phyloP scores from a whole-genome alignment of 768 basidiomycete genomes.

The Wakefieldia striispora region DNA sequence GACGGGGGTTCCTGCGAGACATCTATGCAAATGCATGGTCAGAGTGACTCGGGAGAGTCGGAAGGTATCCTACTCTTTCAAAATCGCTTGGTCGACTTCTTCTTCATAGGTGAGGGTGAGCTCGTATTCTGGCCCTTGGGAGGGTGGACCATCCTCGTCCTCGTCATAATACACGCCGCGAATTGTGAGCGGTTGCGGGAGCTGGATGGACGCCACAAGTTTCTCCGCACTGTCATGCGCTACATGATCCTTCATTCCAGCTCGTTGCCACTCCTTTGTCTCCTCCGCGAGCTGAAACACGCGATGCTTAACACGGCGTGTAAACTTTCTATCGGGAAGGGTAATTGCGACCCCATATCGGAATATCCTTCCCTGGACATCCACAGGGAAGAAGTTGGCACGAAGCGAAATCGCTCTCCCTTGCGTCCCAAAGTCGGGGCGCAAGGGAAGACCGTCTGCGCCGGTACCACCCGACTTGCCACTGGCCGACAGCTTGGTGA shows the following conservation, averaged over 20 bases:
- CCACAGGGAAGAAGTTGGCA: constrained; percentile 49
- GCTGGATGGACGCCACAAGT: constrained; percentile 37
- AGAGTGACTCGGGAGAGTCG: constrained; percentile 14
- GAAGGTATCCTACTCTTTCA: constrained; percentile 21
- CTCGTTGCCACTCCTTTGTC: constrained; percentile 36
- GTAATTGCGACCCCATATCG: constrained; percentile 37
- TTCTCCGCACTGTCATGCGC: constrained; percentile 47
- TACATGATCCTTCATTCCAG: constrained; percentile 34
- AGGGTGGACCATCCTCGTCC: constrained; percentile 28
- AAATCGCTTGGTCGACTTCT: constrained; percentile 31
- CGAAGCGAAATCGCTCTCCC: constrained; percentile 43
- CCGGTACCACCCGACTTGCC: not conserved
- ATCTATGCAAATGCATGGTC: constrained; percentile 36
- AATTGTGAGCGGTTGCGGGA: constrained; percentile 43
- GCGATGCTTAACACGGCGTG: constrained; percentile 38
- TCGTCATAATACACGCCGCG: constrained; percentile 38
- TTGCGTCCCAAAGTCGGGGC: constrained; percentile 44
- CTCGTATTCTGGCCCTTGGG: constrained; percentile 31
- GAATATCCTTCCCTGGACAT: constrained; percentile 35
- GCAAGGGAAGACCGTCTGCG: constrained; percentile 35
- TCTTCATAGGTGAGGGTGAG: constrained; percentile 40
- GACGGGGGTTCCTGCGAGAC: constrained; percentile 52
- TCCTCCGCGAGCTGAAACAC: constrained; percentile 47
- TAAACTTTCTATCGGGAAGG: constrained; percentile 24
- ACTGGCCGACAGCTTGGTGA: constrained; percentile 26